Conservation (phyloP, 2,329 filamentous ascomycete species). For the Ophiostoma sp. region DNA sequence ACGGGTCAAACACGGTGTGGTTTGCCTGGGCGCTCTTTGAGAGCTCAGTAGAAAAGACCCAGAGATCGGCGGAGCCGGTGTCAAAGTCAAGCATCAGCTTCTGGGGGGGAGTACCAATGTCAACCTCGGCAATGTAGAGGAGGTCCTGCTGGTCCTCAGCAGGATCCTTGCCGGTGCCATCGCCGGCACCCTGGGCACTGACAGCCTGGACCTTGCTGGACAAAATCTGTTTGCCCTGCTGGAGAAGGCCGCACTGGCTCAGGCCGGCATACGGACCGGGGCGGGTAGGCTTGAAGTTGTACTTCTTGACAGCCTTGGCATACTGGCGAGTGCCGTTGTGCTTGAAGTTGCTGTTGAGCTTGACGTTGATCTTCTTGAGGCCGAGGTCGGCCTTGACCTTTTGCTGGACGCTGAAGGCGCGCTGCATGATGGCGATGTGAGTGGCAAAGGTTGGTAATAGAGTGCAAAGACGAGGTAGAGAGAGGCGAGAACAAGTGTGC, state of each 20-base stretch:
- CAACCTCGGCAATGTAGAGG: constrained; percentile 58
- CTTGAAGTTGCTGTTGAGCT: constrained; percentile 56
- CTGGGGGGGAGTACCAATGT: constrained; percentile 61
- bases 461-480: neutral
- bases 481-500: neutral
- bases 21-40: constrained; percentile 35
- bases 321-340: constrained; percentile 59
- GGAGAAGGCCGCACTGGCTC: constrained; percentile 43
- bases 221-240: constrained; percentile 11
- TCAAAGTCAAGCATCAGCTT: constrained; percentile 61
- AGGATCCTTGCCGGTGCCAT: constrained; percentile 46
- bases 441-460: neutral
- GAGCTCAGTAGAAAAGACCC: constrained; percentile 55
- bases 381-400: constrained; percentile 36
- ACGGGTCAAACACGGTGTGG: constrained; percentile 55
- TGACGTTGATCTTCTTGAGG: constrained; percentile 45
- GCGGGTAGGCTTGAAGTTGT: constrained; percentile 31
- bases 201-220: constrained; percentile 1
- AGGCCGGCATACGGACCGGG: constrained; percentile 55
- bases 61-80: constrained; percentile 65
- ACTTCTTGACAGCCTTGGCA: constrained; percentile 56
- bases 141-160: constrained; percentile 62
- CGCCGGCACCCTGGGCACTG: constrained; percentile 27
- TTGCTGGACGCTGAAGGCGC: constrained; percentile 35
- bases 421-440: constrained; percentile 32